Evolutionary conservation across 805 yeast species (phyloP), one percentile per base, ranked within the genome.

Genomic region (Jamesozyma piceae): DNA sequence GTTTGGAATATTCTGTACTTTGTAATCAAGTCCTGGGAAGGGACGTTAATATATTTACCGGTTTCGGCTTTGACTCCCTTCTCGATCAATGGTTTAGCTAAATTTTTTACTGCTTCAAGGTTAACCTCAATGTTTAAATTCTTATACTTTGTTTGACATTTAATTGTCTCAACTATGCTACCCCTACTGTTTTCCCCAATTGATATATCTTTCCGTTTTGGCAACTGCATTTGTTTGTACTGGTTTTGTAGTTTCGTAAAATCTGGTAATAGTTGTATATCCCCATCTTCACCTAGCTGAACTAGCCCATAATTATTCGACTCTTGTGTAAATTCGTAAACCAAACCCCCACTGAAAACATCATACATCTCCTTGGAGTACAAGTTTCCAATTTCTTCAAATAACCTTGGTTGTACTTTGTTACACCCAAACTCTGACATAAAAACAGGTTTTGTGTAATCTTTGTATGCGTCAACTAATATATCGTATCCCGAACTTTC

Each of bases 381-480:
- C 19, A 89, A 66, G 2, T 85, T 69, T 17, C 68, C 69, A 21
- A 87, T 75, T 58, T 89, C 97, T 35, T 80, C 85, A 62, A 89
- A 89, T 4, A 63, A 51, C 47, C 97, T 73, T 2, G 97, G 97
- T 21, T 68, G 63, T 2, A 88, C 81, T 46, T 77, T 80, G 56
- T 88, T 88, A 63, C 97, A 88, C 5, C 97, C 97, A 64, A 78
- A 87, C 67, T 90, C 97, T 1, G 96, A 86, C 41, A 90, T 75
- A 60, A 90, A 83, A 0, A 90, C 74, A 1, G 97, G 97, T 43
- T 78, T 75, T 2, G 82, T 60, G 57, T 74, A 86, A 29, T 74
- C 73, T 19, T 65, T 57, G 57, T 87, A 89, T 47, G 85, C 95
- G 27, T 70, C 69, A 8, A 84, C 83, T 27, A 90, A 73, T n/a